Conservation (phyloP, 305 asterid genomes). For the Fraxinus baroniana region DNA sequence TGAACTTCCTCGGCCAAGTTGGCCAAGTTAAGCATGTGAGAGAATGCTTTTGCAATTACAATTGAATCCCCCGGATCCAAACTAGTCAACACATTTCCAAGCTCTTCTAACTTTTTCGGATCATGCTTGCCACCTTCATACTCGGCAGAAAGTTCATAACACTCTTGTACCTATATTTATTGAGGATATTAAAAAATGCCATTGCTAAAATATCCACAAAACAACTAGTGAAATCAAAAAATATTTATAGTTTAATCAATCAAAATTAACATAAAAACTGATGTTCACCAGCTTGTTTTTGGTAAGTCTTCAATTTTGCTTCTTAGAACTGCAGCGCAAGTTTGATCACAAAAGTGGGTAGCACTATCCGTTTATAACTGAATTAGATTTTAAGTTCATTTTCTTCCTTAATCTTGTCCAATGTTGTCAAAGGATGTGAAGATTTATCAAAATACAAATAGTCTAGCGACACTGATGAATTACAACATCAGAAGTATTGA, state of each 20-base stretch:
- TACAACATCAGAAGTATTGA: background rate
- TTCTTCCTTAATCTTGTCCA: background rate
- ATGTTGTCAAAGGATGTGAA: background rate
- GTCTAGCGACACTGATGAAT: background rate
- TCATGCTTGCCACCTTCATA: conserved; percentile 45
- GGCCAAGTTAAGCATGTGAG: conserved; percentile 57
- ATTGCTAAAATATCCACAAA: background rate
- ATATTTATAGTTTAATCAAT: background rate
- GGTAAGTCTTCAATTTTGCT: background rate
- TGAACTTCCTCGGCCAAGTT: conserved; percentile 61
- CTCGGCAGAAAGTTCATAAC: conserved; percentile 56
- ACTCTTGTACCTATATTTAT: conserved; percentile 41
- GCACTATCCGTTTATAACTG: background rate
- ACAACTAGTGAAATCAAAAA: background rate
- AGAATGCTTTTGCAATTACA: conserved; percentile 50
- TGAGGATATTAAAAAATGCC: background rate
- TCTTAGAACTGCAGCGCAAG: background rate
- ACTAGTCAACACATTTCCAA: conserved; percentile 46
- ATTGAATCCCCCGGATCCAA: conserved; percentile 59
- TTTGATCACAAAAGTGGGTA: background rate
- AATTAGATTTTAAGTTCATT: background rate
- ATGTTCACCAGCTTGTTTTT: background rate
- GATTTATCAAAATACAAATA: background rate
- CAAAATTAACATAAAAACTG: background rate
- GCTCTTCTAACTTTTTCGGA: conserved; percentile 46